Conservation (phyloP, 345 rosid genomes). For the Eucalyptus globulus region DNA sequence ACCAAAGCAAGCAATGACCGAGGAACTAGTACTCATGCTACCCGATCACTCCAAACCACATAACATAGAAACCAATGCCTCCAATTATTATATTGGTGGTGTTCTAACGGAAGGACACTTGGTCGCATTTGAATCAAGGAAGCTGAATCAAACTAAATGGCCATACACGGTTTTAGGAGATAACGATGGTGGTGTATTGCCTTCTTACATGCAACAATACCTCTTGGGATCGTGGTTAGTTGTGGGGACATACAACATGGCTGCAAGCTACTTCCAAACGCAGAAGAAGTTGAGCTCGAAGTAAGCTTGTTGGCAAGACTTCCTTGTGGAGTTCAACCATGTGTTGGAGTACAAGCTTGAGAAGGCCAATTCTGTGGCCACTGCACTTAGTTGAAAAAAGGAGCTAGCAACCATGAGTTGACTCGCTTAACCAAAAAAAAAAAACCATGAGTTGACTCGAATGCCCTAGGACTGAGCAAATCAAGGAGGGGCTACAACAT, state of each 20-base stretch:
- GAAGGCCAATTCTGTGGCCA: not conserved
- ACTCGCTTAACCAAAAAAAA: no score
- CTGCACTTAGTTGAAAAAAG: not conserved
- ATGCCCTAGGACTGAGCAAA: not conserved
- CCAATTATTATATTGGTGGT: not conserved
- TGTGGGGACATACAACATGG: not conserved
- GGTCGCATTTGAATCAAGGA: not conserved
- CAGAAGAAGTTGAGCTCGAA: not conserved
- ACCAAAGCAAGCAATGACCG: no score
- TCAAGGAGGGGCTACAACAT: not conserved
- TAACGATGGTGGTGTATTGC: not conserved
- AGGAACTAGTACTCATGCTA: no score
- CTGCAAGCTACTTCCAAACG: not conserved
- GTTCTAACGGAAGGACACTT: not conserved
- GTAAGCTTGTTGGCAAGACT: not conserved
- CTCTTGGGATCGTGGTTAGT: accelerated
- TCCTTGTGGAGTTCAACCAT: not conserved
- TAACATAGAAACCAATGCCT: not conserved
- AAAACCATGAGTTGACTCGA: no score
- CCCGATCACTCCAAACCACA: no score
- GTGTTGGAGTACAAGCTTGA: not conserved
- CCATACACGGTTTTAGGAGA: not conserved
- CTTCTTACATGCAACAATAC: no score
- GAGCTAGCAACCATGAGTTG: not conserved
- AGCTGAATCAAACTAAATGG: not conserved